Evolutionary conservation across 2,329 filamentous ascomycete species (phyloP).

Genomic region (Trichoderma atrobrunneum): DNA sequence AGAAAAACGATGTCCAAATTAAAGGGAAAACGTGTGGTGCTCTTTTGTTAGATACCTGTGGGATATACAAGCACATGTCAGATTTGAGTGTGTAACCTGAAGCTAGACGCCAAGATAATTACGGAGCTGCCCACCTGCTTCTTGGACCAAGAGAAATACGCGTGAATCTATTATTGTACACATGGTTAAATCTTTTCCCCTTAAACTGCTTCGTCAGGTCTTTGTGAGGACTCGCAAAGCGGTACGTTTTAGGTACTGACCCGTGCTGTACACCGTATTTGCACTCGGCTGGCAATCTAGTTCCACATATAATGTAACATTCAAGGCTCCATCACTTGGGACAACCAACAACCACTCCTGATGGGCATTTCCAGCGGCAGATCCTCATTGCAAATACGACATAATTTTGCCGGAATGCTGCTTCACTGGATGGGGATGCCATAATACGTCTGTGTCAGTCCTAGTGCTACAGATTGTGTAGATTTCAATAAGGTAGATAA

Average conservation of each 20-base stretch:
- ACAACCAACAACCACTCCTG: neutral
- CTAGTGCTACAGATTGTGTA: neutral
- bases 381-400: neutral
- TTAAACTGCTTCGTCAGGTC: neutral
- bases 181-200: neutral
- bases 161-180: neutral
- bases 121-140: neutral
- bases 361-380: neutral
- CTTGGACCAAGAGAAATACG: neutral
- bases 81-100: neutral
- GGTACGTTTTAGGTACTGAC: neutral
- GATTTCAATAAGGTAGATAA: neutral
- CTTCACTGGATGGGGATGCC: neutral
- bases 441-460: neutral
- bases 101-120: neutral
- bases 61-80: neutral
- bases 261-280: neutral
- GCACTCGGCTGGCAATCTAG: neutral
- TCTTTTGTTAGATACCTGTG: neutral
- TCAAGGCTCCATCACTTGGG: neutral
- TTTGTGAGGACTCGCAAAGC: neutral
- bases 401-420: neutral
- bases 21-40: neutral
- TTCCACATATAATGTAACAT: constrained; percentile 6
- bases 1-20: neutral